Base-by-base conservation (phyloP, 371 early-diverging fungal genomes). In the Actinomucor elegans region DNA sequence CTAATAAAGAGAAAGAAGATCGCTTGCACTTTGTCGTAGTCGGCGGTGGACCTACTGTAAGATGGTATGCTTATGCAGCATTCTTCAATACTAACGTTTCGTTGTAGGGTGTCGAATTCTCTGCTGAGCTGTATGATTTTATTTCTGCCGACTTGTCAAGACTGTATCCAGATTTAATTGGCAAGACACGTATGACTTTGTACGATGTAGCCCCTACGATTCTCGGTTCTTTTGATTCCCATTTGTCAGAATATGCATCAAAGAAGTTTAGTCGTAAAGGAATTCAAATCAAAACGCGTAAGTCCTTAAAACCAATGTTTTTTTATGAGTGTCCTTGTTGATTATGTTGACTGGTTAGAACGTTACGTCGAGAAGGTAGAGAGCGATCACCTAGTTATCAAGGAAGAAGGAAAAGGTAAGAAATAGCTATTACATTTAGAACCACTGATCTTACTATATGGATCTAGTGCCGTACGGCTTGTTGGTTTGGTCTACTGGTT, bases 21-120 rank as follows among this genome's bases (percentile, higher is more conserved):
- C 60, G 88, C 50, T 67, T 96, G 45, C 88, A 91, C 50, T 89
- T 96, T 75, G 94, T 90, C 9, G 84, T 90, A 10, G 87, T 90
- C 17, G 93, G 93, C 1, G 92, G 92, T 37, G 93, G 93, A 0
- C 89, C 89, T 5, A 89, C 89, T 8, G 75, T 75, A 66, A 59
- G 37, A 17, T 6, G n/a, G n/a, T n/a, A 33, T 23, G 27, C 7
- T 20, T 24, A 27, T 20, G 31, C 6, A 31, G n/a, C 17, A 3
- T n/a, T 34, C 5, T 7, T 35, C 36, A 17, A 5, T 35, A n/a
- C n/a, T 35, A n/a, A 35, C 36, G 18, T 4, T 35, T 34, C 1
- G 18, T 17, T 21, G 3, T 36, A 74, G 75, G 88, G 88, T 0
- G 77, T 86, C 26, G 88, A 90, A 67, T 88, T 88, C 61, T 81